A percentile compares a stretch with the other conserved stretches of the same genome.
Conservation (phyloP, 495 filamentous ascomycete genomes). For the Penicillium malachiteum region DNA sequence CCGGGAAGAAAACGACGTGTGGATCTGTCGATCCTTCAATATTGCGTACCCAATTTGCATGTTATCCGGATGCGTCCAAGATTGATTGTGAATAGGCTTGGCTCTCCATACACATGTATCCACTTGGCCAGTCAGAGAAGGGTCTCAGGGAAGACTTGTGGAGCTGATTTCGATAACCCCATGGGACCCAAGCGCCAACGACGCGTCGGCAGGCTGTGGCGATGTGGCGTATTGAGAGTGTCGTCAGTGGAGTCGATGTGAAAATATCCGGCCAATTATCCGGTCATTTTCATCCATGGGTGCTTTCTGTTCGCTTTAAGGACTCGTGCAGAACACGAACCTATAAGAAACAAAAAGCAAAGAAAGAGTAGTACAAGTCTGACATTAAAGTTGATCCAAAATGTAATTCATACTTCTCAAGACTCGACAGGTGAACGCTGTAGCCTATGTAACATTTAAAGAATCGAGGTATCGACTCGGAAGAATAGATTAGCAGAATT, state of each 20-base stretch:
- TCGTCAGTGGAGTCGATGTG: neutral
- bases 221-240: constrained; percentile 10
- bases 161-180: neutral
- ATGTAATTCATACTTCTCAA: too few relatives aligned
- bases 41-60: neutral
- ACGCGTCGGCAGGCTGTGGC: constrained; percentile 13
- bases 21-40: too few relatives aligned
- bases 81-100: neutral
- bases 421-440: too few relatives aligned
- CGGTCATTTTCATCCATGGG: neutral
- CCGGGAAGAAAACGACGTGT: too few relatives aligned
- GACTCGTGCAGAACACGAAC: neutral
- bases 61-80: neutral
- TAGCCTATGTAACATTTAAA: too few relatives aligned
- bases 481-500: too few relatives aligned
- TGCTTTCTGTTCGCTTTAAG: neutral
- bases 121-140: neutral
- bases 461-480: too few relatives aligned
- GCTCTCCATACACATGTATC: neutral
- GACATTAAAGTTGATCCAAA: too few relatives aligned
- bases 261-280: neutral
- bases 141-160: neutral
- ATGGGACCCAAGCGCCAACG: constrained; percentile 11
- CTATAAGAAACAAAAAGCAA: too few relatives aligned
- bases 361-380: too few relatives aligned